Evolutionary conservation across 257 asterid species (phyloP), one percentile per base, ranked within the genome.

Genomic region (Solanum infundibuliforme): DNA sequence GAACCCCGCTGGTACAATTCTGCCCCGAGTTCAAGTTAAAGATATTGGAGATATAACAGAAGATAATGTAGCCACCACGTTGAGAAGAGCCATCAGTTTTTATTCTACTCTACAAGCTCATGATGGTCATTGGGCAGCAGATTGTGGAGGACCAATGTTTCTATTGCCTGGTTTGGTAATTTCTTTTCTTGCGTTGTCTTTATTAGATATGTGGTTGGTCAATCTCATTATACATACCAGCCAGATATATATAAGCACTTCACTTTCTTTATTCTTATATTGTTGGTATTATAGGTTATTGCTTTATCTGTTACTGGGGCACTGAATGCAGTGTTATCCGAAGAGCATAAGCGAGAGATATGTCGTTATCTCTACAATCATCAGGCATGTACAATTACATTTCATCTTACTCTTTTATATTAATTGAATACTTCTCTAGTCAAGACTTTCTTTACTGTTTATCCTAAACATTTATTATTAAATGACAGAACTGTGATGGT

Each of bases 81-180:
- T 97, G 91, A 97, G 90, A 92, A 95, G 99, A 87, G 99, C 98
- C 39, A 89, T 97, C 86, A 43, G 89, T 88, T 96, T 92, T 91
- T 92, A 97, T 88, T 96, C 99, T 75, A 94, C 98, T 83, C 90
- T 96, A 87, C 99, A 96, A 92, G 94, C 95, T 88, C 88, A 88
- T 38, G 99, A 97, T 88, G 99, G 99, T 86, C 98, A 97, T 32
- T 96, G 99, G 99, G 90, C 98, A 13, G 99, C 98, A 86, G 99
- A 97, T 90, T 97, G 94, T 91, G 99, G 98, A 83, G 99, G 99
- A 29, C 98, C 99, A 12, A 95, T 95, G 98, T 97, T 97, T 93
- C 93, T 97, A 89, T 85, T 97, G 94, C 99, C 99, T 87, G 99
- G 99, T 87, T 73, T 96, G 98, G 99, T 97, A 88, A 90, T 71